Base-by-base conservation (phyloP, 2,329 filamentous ascomycete species). In the Keithomyces neogunnii region DNA sequence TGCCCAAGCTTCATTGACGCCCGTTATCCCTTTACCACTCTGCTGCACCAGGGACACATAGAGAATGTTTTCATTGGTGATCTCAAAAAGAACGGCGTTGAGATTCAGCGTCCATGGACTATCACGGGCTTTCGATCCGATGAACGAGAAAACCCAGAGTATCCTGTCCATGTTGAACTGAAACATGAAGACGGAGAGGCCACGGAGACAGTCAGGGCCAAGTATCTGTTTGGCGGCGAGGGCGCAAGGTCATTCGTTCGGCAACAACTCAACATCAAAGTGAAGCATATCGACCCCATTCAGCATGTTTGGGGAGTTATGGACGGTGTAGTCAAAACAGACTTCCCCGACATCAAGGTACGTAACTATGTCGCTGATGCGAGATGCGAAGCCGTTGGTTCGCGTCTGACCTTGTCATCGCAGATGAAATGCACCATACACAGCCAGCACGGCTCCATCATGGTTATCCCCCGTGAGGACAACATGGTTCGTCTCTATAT, bases 1-100 rank as follows among this genome's bases (percentile, higher is more conserved):
- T 96, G 91, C 69, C 91, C 91, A 0, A 83, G 81, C 57, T 96
- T 95, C 68, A 85, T 88, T 52, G 82, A 86, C 50, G 83, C 84
- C 11, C 75, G 85, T 47, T 88, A 85, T 57, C 83, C 82, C 4
- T 86, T 86, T 60, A 86, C 84, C 48, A 83, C 85, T 1, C 76
- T 86, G 2, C 68, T 89, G 10, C 85, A 89, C 60, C 85, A 89
- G 63, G 86, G 85, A 5, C 67, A 80, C 56, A 88, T 88, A 52
- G 85, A 89, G 67, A 75, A 81, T 11, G 81, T 86, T 40, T 82
- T 89, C 56, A 82, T 88, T 54, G 71, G 72, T 9, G 84, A 89
- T 62, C 67, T 89, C 6, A 71, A 77, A 51, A 80, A 81, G 63
- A 81, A 85, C 56, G 78, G 76, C 7, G 75, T 80, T 26, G 63